Conservation (phyloP, 2,329 filamentous ascomycete genomes). For the Periconia macrospinosa region DNA sequence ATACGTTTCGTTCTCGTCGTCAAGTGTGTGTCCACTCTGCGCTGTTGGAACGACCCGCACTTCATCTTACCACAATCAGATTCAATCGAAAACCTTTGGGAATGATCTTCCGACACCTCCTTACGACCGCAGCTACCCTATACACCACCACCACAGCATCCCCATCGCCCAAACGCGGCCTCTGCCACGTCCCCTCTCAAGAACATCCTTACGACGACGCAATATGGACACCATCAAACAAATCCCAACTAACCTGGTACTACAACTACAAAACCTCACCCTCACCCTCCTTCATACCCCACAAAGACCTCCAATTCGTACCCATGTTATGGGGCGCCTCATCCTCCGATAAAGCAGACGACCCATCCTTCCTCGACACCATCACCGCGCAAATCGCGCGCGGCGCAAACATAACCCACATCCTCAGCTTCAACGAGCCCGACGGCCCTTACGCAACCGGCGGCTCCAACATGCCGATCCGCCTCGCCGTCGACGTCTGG, state of each 20-base stretch:
- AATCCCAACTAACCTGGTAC: constrained; percentile 74
- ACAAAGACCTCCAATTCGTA: constrained; percentile 66
- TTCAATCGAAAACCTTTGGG: too few species aligned
- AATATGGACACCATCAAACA: constrained; percentile 60
- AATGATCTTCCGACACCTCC: background rate
- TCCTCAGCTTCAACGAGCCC: constrained; percentile 80
- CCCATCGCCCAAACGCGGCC: constrained; percentile 67
- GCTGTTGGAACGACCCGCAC: too few species aligned
- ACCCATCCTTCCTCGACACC: constrained; percentile 59
- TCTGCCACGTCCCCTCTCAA: constrained; percentile 66
- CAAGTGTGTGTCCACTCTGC: too few species aligned
- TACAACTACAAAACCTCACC: constrained; percentile 73
- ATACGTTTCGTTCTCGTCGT: too few species aligned
- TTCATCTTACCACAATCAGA: too few species aligned
- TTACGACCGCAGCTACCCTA: constrained; percentile 1
- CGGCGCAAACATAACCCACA: constrained; percentile 64
- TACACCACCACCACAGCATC: constrained; percentile 14
- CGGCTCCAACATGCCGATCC: constrained; percentile 64
- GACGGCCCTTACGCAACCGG: constrained; percentile 61
- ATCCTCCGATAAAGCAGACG: constrained; percentile 47
- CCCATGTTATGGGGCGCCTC: constrained; percentile 76
- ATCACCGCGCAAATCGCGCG: constrained; percentile 59
- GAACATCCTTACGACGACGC: constrained; percentile 63
- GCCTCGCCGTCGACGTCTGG: constrained; percentile 68
- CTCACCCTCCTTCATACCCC: constrained; percentile 52